A percentile compares a stretch with the other conserved stretches of the same genome.
phyloP scores from a whole-genome alignment of 495 filamentous ascomycete genomes.

The Thermothielavioides terrestris region DNA sequence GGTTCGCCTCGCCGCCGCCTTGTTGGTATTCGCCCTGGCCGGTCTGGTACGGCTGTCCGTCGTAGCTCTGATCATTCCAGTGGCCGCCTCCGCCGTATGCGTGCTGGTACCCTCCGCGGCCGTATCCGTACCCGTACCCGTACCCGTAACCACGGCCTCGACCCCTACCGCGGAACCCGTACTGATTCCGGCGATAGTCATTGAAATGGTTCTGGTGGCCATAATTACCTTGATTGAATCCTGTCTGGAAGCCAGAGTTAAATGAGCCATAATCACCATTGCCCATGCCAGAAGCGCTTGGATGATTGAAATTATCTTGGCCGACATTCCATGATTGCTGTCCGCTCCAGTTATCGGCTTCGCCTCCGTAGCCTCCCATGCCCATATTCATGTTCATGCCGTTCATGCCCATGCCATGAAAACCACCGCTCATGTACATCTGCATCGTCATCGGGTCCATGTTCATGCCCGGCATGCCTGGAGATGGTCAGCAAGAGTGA shows the following conservation, averaged over 20 bases:
- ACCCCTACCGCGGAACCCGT: slow-evolving; percentile 50
- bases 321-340: slow-evolving; percentile 72
- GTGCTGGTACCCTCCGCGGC: slow-evolving; percentile 35
- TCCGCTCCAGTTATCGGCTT: slow-evolving; percentile 54
- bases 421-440: slow-evolving; percentile 76
- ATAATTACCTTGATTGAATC: slow-evolving; percentile 54
- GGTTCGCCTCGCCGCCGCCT: slow-evolving; percentile 7
- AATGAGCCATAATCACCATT: slow-evolving; percentile 72
- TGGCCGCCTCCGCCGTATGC: slow-evolving; percentile 19
- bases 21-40: slow-evolving; percentile 11
- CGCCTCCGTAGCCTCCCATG: slow-evolving; percentile 63
- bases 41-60: slow-evolving; percentile 14
- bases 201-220: slow-evolving; percentile 50
- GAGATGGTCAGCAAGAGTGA: slow-evolving; percentile 12
- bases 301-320: slow-evolving; percentile 58
- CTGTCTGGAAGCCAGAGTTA: slow-evolving; percentile 63
- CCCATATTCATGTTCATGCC: slow-evolving; percentile 88
- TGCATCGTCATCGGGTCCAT: slow-evolving; percentile 91
- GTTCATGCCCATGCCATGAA: slow-evolving; percentile 81
- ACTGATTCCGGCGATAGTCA: slow-evolving; percentile 50
- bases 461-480: slow-evolving; percentile 69
- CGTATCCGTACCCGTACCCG: slow-evolving; percentile 46
- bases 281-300: slow-evolving; percentile 69
- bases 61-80: slow-evolving; percentile 23
- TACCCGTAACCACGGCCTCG: slow-evolving; percentile 53